A percentile compares a stretch with the other conserved stretches of the same genome.
phyloP scores from a whole-genome alignment of 2,329 filamentous ascomycete species.

The Parascedosporium putredinis region DNA sequence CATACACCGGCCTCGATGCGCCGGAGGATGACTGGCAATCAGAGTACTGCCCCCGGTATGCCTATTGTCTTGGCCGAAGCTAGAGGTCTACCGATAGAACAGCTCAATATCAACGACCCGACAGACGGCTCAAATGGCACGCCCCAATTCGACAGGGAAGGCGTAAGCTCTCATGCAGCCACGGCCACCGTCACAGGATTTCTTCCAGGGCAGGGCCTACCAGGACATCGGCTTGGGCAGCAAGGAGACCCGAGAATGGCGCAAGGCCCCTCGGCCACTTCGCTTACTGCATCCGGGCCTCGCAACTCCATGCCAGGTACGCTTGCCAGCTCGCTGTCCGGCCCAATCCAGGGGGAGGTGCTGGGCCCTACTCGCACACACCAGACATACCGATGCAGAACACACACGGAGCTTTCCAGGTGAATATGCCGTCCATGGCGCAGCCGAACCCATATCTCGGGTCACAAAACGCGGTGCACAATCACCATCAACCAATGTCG shows the following conservation, averaged over 20 bases:
- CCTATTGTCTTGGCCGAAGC: conserved; percentile 12
- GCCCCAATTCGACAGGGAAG: not conserved
- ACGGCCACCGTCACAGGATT: not conserved
- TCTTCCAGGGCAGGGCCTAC: not conserved
- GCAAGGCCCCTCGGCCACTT: too few relatives aligned
- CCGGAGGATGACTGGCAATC: conserved; percentile 9
- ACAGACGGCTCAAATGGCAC: not conserved
- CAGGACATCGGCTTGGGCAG: not conserved
- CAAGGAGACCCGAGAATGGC: not conserved
- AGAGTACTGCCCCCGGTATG: conserved; percentile 12
- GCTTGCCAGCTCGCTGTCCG: not conserved
- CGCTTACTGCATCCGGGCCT: not conserved
- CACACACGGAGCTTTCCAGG: not conserved
- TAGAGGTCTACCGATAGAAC: conserved; percentile 11
- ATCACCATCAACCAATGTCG: not conserved
- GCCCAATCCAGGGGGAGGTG: not conserved
- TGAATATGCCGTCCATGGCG: not conserved
- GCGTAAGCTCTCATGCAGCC: not conserved
- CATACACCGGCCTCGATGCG: conserved; percentile 1
- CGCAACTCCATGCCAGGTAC: not conserved
- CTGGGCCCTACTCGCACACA: not conserved
- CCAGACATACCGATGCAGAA: not conserved
- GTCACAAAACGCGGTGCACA: not conserved
- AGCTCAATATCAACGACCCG: not conserved
- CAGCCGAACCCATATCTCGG: not conserved